Base-by-base conservation (phyloP, 2,329 filamentous ascomycete species). In the Berkeleyomyces rouxiae region DNA sequence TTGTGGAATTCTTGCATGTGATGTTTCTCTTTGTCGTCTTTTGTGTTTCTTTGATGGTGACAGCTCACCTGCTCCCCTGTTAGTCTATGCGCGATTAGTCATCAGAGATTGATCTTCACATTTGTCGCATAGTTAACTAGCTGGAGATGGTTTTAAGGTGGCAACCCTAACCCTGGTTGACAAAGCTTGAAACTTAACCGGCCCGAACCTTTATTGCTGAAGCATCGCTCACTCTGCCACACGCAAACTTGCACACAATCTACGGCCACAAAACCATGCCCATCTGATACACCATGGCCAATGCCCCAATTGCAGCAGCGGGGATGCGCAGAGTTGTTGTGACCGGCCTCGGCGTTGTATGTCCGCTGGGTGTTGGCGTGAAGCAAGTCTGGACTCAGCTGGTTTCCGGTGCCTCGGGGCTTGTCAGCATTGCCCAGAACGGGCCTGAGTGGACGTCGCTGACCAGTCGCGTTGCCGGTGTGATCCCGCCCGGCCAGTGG, bases 381-480 rank as follows among this genome's bases (percentile, higher is more conserved):
- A 83, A 82, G 67, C 82, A 77, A 63, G 88, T 88, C 65, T 99
- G 93, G 93, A 79, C 76, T 65, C 85, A 88, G 61, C 82, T 99
- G 49, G 73, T 97, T 39, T 83, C 87, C 49, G 84, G 89, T 53
- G 79, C 91, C 46, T 90, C 86, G 66, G 93, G 91, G 66, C 83
- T 99, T 68, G 79, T 84, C 64, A 92, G 87, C 68, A 80, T 93
- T 61, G 80, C 79, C 63, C 72, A 81, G 64, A 78, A 82, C 61
- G 81, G 78, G 65, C 84, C 74, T 66, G 77, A 66, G 72, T 96
- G 91, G 79, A 78, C 77, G 7, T 81, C 84, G 51, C 77, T 96
- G 49, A 90, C 92, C 10, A 93, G 89, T 72, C 89, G 85, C 61
- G 84, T 97, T 60, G 92, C 91, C 51, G 93, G 87, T 1, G 71